Evolutionary conservation across 2,329 filamentous ascomycete species (phyloP), one percentile per base, ranked within the genome.

Genomic region (Epichloe aotearoae): DNA sequence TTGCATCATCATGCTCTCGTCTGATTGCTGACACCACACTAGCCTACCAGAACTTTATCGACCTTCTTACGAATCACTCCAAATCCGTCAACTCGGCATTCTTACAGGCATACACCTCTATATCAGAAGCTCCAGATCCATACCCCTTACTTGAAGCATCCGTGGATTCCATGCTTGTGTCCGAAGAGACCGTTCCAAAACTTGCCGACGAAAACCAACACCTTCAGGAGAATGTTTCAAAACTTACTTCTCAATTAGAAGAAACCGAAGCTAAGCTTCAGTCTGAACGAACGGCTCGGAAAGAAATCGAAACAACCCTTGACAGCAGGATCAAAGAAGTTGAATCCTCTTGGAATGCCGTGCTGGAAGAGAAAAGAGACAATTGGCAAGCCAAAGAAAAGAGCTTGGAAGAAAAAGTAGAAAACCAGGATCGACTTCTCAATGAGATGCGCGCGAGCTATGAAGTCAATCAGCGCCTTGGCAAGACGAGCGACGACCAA

Each of bases 1-100:
- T 20, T 33, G n/a, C 26, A 36, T 14, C 38, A 46, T 37, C 38
- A 23, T 41, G 17, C 19, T 4, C 6, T 36, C 4, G 12, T 36
- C 23, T 43, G 19, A 19, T 20, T 37, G 34, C 57, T 64, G 55
- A 64, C 54, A 48, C 43, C n/a, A 39, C 30, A 33, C 54, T 66
- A 91, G 89, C 90, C 47, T 98, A 98, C 72, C 93, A 98, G 70
- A 86, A 84, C 49, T 98, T 97, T 64, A 96, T 98, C 66, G 93
- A 98, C 64, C 82, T 95, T 52, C 77, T 98, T 54, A 94, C 93
- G 19, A 96, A 91, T 66, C 91, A 97, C 67, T 93, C 89, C 59
- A 98, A 98, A 69, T 81, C 88, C 5, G 88, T 93, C 50, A 94
- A 95, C 59, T 90, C 89, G 15, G 85, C 90, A 6, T 98, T 98